These are phyloP conservation scores for Phaeodactylum tricornutum DNA, from an alignment of 108 stramenopile species.

Conservation along the genomic window DNA sequence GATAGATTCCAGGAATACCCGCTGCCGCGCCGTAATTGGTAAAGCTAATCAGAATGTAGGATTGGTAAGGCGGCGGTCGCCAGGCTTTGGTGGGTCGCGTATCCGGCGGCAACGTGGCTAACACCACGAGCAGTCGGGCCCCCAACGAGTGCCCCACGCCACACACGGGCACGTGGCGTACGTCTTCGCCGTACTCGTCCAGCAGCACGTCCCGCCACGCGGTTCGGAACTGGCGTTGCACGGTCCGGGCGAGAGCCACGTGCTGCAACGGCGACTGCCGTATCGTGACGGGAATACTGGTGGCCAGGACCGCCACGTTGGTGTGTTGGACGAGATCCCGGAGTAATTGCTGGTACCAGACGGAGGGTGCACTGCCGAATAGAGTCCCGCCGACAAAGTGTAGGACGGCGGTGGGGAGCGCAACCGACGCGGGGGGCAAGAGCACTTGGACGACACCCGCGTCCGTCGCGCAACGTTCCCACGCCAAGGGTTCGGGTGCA, in stretches of 20 bases:
- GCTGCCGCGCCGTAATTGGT: constrained; percentile 44
- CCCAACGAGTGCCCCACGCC: constrained; percentile 77
- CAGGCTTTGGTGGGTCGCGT: neutral
- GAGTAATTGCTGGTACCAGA: constrained; percentile 55
- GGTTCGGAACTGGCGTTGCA: constrained; percentile 41
- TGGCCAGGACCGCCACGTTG: constrained; percentile 52
- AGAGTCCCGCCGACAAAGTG: constrained; percentile 81
- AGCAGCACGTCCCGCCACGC: constrained; percentile 56
- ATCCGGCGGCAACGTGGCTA: constrained; percentile 19
- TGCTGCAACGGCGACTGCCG: constrained; percentile 61
- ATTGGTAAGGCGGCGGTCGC: constrained; percentile 23
- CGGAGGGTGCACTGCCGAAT: constrained; percentile 58
- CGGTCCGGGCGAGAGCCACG: constrained; percentile 25
- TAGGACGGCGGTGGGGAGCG: constrained; percentile 43
- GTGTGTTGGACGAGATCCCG: constrained; percentile 49
- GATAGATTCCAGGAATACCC: constrained; percentile 36
- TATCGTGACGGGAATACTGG: constrained; percentile 58
- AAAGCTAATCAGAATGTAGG: constrained; percentile 40
- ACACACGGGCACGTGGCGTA: constrained; percentile 39
- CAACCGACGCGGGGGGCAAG: constrained; percentile 43
- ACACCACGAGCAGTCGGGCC: constrained; percentile 53
- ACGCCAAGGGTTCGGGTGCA: constrained; percentile 16
- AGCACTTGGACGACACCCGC: constrained; percentile 39
- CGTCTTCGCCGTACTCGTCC: constrained; percentile 64
- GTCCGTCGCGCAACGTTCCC: constrained; percentile 22